Evolutionary conservation across 352 stramenopile species (phyloP), one percentile per base, ranked within the genome.

Genomic region (Globisporangium orthogonon): DNA sequence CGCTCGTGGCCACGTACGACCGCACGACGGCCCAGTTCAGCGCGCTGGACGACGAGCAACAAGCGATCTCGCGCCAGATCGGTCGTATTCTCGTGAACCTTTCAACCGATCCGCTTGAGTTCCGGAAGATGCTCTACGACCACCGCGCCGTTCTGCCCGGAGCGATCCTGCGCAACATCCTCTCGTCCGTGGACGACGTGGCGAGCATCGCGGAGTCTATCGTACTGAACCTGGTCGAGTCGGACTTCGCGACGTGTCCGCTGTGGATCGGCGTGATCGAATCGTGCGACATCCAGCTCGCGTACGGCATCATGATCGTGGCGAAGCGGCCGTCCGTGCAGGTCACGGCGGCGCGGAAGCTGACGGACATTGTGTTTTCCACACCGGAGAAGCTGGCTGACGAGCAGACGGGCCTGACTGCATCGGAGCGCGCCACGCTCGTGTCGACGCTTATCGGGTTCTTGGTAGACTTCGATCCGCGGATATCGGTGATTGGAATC

Each of bases 231-330:
- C 73, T 93, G 9, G 83, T 91, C 14, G 78, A 87, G 54, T 88
- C 80, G 13, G 83, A 93, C 55, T 93, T 90, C 50, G 78, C 81
- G 13, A 91, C 80, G 31, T 93, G 83, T 49, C 83, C 83, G 7
- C 55, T 93, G n/a, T 93, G 83, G 83, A 65, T 86, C 40, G 64
- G 88, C 56, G 60, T 90, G 52, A 85, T 93, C 31, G 77, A 90
- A 55, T 78, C 35, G 14, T 72, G 70, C 11, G 76, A 87, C 51
- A 73, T 91, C 23, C 66, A 78, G 31, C 62, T 77, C 7, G 67
- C 83, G 33, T 91, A 88, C 56, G 69, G 71, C 15, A 70, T 91
- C 9, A 67, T 90, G 30, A 64, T 87, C 9, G 65, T 70, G 7
- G 70, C 81, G 0, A 78, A 82, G 52, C 66, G 65, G n/a, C 40